Evolutionary conservation across 257 asterid genomes (phyloP), one percentile per base, ranked within the genome.

Genomic region (Lantana camara): DNA sequence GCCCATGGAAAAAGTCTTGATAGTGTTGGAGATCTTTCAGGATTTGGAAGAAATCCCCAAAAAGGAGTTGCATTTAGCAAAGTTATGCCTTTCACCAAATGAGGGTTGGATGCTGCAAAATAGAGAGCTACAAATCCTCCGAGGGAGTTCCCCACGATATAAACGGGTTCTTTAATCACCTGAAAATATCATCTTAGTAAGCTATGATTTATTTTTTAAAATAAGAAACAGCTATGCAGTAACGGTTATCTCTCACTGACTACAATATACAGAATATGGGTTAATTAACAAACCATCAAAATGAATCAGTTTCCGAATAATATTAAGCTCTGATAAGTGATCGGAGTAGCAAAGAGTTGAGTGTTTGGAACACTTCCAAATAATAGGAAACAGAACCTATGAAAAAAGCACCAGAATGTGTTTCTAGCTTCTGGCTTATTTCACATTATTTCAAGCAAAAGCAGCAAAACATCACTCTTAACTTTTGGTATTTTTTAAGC

Each of bases 11-110:
- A 82, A 29, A 93, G 72, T 69, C 83, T 74, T 5, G 96, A 90
- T 56, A 83, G 65, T 71, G 78, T 75, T n/a, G 99, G 97, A 63
- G 89, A 85, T 71, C 78, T 84, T 57, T 73, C 73, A 11, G 97
- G 95, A 67, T 93, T 93, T 37, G 97, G 97, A 17, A 93, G 89
- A 65, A 93, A 74, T 66, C 96, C 96, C 99, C 99, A 90, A 72
- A 90, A 85, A 8, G 97, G 99, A 27, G 99, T 85, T 27, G 99
- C 97, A 57, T 93, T 93, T 44, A 90, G 92, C 80, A 93, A 75
- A 24, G 91, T 85, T 52, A 93, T 87, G 37, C 99, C 99, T 76
- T 93, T 93, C 70, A 93, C 97, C 75, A 93, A 46, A 1, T 90
- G 73, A 54, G 99, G 99, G 66, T 90, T 41, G 77, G 64, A 61